Base-by-base conservation (phyloP, 169 alveolate genomes). In the Eimeria tenella region DNA sequence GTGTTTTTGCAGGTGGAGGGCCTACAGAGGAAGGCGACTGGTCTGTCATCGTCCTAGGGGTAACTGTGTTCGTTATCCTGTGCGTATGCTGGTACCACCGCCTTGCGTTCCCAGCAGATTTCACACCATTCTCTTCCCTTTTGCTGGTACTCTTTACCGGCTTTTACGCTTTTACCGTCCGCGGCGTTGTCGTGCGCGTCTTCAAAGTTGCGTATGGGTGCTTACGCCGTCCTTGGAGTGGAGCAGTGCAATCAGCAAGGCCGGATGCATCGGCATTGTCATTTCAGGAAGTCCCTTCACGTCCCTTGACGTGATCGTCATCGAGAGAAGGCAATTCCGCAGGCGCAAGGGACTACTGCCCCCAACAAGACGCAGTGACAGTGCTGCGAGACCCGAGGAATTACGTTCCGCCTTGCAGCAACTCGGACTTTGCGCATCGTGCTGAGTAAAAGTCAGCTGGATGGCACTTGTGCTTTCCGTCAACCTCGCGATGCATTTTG, bases 71-170 rank as follows among this genome's bases (percentile, higher is more conserved):
- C n/a, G 81, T 62, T 49, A 84, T 84, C 79, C 65, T 84, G 25
- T 84, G 91, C 91, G 81, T 84, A 60, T 84, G 91, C 53, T 84
- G 91, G 91, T 84, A 84, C 63, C 91, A 84, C 70, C 91, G 91
- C 49, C 62, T 84, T 49, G 75, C 91, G 50, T 84, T 84, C 25
- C 91, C 91, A 11, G 79, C 19, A 2, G 91, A 84, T 84, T 84
- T 84, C 52, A 84, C 91, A 3, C 91, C 81, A 55, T 84, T 84
- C 58, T 84, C 91, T n/a, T 84, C 91, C 19, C 79, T 84, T 19
- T 49, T 84, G 91, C 63, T 84, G 21, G 75, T 84, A 4, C 63
- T 84, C 79, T 84, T 84, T 58, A 84, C 91, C 53, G 91, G 81
- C 2, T 84, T 84, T 62, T 84, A 58, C 52, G 91, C 91, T 70